A percentile compares a stretch with the other conserved stretches of the same genome.
Evolutionary conservation across 2,329 filamentous ascomycete species (phyloP).

Genomic region (Phaeosphaeria sp.): DNA sequence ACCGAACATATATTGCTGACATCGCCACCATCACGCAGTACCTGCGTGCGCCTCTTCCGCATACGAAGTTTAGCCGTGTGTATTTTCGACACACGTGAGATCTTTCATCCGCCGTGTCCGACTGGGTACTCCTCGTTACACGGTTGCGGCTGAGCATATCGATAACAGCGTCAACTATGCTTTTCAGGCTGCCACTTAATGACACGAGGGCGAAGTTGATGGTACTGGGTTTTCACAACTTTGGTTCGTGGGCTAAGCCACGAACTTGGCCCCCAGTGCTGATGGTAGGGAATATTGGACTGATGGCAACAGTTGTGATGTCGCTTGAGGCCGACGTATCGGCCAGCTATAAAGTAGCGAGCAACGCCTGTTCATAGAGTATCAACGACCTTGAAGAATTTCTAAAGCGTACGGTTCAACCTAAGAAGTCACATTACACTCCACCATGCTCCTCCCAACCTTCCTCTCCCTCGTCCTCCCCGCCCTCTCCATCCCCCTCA

Average conservation of each 20-base stretch:
- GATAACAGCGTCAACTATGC: not conserved
- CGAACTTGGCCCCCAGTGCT: not conserved
- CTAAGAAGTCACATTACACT: not conserved
- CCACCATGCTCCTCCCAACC: not conserved
- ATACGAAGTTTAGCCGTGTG: not conserved
- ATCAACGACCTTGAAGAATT: not conserved
- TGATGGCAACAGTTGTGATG: not conserved
- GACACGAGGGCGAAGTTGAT: not conserved
- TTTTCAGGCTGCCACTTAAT: not conserved
- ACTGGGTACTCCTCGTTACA: not conserved
- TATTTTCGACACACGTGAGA: not conserved
- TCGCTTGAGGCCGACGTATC: not conserved
- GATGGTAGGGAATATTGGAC: not conserved
- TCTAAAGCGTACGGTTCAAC: not conserved
- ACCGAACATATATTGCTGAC: not conserved
- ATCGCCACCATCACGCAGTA: not conserved
- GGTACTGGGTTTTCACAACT: not conserved
- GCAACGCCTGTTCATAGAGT: not conserved
- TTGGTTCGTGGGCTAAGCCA: not conserved
- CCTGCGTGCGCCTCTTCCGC: not conserved
- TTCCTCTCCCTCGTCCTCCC: not conserved
- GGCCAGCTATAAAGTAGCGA: not conserved
- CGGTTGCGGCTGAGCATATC: not conserved
- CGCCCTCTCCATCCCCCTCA: not conserved
- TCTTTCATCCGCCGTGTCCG: not conserved